A percentile compares a stretch with the other conserved stretches of the same genome.
These are phyloP conservation scores for Moniliella sp. DNA, from an alignment of 1,284 basidiomycete genomes.

Conservation along the genomic window DNA sequence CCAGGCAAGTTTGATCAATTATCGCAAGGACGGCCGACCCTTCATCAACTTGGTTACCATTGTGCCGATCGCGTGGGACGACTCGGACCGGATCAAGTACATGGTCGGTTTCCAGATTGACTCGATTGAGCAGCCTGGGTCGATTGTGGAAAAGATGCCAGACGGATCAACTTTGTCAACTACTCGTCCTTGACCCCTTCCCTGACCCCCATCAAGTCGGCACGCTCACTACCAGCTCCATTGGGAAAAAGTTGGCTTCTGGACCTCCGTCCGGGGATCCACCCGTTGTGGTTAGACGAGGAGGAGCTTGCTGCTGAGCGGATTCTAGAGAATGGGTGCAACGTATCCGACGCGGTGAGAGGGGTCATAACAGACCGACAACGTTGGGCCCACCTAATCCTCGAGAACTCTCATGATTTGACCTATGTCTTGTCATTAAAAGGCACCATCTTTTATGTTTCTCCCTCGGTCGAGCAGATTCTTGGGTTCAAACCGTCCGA, in stretches of 20 bases:
- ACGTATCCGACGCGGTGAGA: slow-evolving; percentile 4
- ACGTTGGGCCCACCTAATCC: slow-evolving; percentile 15
- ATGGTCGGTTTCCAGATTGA: slow-evolving; percentile 68
- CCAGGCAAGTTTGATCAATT: slow-evolving; percentile 69
- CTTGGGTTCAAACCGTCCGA: slow-evolving; percentile 42
- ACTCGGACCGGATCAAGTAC: slow-evolving; percentile 42
- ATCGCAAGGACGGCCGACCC: slow-evolving; percentile 55
- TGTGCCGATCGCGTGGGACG: slow-evolving; percentile 10
- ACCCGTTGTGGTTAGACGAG: too few species aligned
- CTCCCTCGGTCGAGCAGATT: slow-evolving; percentile 37
- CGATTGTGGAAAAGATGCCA: slow-evolving; percentile 43
- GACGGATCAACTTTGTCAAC: slow-evolving; percentile 24
- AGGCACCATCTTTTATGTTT: slow-evolving; percentile 75
- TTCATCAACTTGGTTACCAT: slow-evolving; percentile 42
- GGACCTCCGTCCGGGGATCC: too few species aligned
- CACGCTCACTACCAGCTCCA: too few species aligned
- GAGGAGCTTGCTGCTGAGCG: slow-evolving; percentile 2
- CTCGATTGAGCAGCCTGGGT: slow-evolving; percentile 61
- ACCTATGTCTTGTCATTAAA: slow-evolving; percentile 75
- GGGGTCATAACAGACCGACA: slow-evolving; percentile 1
- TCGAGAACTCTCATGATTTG: slow-evolving; percentile 43
- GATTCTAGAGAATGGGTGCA: slow-evolving; percentile 1
- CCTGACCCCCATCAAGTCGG: too few species aligned
- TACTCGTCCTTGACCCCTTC: slow-evolving; percentile 6
- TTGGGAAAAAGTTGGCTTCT: too few species aligned